Evolutionary conservation across 2,329 filamentous ascomycete species (phyloP), one percentile per base, ranked within the genome.

Genomic region (Pseudocercospora cruenta): DNA sequence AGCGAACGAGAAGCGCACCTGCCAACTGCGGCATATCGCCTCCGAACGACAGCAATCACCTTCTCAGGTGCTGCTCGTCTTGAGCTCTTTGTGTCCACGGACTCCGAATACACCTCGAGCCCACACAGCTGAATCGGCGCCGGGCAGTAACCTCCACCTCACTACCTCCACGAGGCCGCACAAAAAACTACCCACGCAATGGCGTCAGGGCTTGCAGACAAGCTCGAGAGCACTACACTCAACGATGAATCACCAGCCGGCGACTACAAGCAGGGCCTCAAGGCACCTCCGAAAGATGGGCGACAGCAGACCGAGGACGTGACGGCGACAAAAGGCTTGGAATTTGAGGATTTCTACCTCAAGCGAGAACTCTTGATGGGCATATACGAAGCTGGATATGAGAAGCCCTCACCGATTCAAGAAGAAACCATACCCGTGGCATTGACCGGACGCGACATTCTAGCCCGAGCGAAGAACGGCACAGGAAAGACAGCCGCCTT

Each of bases 401-500:
- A 99, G 80, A 97, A 96, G 82, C 95, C 95, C 16, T 99, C 95
- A 64, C 95, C 95, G 10, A 99, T 99, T 75, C 95, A 99, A 88
- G 95, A 99, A 89, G 95, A 98, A 83, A 93, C 95, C 63, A 97
- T 99, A 76, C 95, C 95, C 57, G 94, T 99, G 71, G 95, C 95
- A 59, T 86, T 99, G 64, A 96, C 94, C 57, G 95, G 95, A 64
- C 89, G 94, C 81, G 95, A 99, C 78, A 94, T 99, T 75, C 87
- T 99, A 70, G 95, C 95, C 67, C 89, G 95, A 81, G 95, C 95
- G 72, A 99, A 99, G 85, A 99, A 99, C 80, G 95, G 95, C 70
- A 99, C 95, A 43, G 95, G 95, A 78, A 99, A 99, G 84, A 99
- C 95, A 9, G 95, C 94, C 24, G 96, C 96, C 69, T 99, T 98